These are phyloP conservation scores for Fusarium sp. DNA, from an alignment of 2,329 filamentous ascomycete species.

Conservation along the genomic window DNA sequence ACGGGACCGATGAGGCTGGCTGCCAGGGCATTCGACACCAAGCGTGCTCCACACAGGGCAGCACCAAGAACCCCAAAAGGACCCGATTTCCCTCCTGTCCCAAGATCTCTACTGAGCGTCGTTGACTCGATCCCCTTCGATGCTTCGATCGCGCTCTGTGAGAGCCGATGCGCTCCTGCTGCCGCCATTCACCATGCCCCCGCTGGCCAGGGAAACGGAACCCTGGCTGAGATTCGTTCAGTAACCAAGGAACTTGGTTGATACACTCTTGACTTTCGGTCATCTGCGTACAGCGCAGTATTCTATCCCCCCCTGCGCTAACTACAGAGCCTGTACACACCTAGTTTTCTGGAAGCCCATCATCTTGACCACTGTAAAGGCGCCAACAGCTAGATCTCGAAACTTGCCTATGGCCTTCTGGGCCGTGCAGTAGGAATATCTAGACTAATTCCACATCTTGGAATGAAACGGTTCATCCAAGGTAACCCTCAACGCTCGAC, in stretches of 20 bases:
- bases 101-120: constrained; percentile 44
- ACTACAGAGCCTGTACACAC: constrained; percentile 7
- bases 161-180: constrained; percentile 27
- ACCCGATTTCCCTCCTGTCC: constrained; percentile 44
- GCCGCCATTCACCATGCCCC: constrained; percentile 20
- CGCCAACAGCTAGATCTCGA: constrained; percentile 8
- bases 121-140: constrained; percentile 37
- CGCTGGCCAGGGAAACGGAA: constrained; percentile 30
- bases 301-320: constrained; percentile 3
- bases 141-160: constrained; percentile 34
- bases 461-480: constrained; percentile 15
- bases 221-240: constrained; percentile 23
- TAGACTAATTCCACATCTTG: not conserved
- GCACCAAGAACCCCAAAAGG: constrained; percentile 29
- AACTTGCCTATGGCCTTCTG: constrained; percentile 11
- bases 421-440: constrained; percentile 9
- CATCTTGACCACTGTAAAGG: not conserved
- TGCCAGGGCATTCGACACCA: constrained; percentile 33
- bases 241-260: constrained; percentile 39
- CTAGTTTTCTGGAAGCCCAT: constrained; percentile 26
- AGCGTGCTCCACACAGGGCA: constrained; percentile 19
- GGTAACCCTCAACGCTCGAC: constrained; percentile 1
- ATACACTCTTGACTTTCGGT: constrained; percentile 23
- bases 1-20: constrained; percentile 43
- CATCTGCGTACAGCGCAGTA: constrained; percentile 9